A percentile compares a stretch with the other conserved stretches of the same genome.
These are phyloP conservation scores for Dryas drummondii DNA, from an alignment of 306 rosid genomes.

Conservation along the genomic window DNA sequence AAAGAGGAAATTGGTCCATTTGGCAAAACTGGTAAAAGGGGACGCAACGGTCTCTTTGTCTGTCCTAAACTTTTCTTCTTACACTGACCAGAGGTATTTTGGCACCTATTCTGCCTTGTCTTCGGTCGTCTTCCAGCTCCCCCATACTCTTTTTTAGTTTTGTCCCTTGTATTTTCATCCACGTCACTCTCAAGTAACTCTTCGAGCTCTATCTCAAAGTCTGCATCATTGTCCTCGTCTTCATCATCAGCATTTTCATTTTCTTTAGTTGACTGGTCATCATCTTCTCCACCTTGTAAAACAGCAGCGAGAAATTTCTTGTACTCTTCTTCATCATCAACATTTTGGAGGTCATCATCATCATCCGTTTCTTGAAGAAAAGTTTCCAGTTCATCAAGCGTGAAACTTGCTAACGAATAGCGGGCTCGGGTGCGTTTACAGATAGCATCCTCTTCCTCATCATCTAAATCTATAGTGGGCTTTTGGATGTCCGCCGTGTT, in stretches of 20 bases:
- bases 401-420: constrained; percentile 82
- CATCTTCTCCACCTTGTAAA: constrained; percentile 66
- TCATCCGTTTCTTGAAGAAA: constrained; percentile 98
- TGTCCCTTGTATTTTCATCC: constrained; percentile 49
- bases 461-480: constrained; percentile 47
- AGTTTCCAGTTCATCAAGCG: constrained; percentile 89
- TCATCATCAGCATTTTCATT: constrained; percentile 74
- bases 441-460: constrained; percentile 68
- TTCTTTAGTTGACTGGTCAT: constrained; percentile 46
- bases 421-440: constrained; percentile 95
- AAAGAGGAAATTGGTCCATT: constrained; percentile 45
- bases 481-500: constrained; percentile 28
- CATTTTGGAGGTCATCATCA: constrained; percentile 88
- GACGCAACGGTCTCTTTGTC: constrained; percentile 71
- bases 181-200: constrained; percentile 86
- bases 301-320: constrained; percentile 86
- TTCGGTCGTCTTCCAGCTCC: constrained; percentile 73
- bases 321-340: constrained; percentile 88
- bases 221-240: constrained; percentile 92
- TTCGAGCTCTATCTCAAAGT: constrained; percentile 95
- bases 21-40: constrained; percentile 71
- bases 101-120: constrained; percentile 78
- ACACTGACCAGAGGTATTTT: constrained; percentile 44
- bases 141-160: constrained; percentile 39
- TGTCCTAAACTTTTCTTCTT: constrained; percentile 50